phyloP scores from a whole-genome alignment of 2,329 filamentous ascomycete genomes.

The Diaporthe citrichinensis region DNA sequence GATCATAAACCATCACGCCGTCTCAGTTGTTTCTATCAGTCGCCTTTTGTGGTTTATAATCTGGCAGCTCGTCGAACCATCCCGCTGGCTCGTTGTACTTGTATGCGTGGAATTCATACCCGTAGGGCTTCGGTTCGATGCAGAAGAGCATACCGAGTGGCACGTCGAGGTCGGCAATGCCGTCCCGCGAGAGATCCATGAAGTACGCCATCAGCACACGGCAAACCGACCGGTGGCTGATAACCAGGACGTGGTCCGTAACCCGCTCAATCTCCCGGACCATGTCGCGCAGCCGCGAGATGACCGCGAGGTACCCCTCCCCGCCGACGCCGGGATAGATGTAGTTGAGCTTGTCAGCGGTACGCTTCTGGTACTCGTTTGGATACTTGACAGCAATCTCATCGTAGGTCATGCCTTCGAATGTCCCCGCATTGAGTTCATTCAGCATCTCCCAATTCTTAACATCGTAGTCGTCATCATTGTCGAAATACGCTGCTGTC shows the following conservation, averaged over 20 bases:
- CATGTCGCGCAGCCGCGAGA: constrained; percentile 93
- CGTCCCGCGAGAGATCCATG: constrained; percentile 88
- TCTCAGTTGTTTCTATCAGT: constrained; percentile 55
- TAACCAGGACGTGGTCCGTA: constrained; percentile 93
- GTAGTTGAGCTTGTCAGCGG: constrained; percentile 91
- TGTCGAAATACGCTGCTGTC: constrained; percentile 77
- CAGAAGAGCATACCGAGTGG: constrained; percentile 94
- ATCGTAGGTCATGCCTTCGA: constrained; percentile 95
- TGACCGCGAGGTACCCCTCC: constrained; percentile 96
- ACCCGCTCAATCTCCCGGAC: constrained; percentile 98
- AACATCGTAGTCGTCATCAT: constrained; percentile 76
- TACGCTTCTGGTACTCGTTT: constrained; percentile 85
- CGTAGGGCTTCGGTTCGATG: constrained; percentile 97
- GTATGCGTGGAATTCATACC: constrained; percentile 97
- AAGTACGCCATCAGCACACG: constrained; percentile 97
- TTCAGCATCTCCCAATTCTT: constrained; percentile 93
- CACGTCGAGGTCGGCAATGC: constrained; percentile 95
- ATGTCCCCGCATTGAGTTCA: constrained; percentile 91
- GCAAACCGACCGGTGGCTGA: constrained; percentile 92
- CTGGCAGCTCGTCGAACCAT: constrained; percentile 88
- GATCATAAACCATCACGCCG: constrained; percentile 1
- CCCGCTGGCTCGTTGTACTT: constrained; percentile 83
- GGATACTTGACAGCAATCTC: constrained; percentile 86
- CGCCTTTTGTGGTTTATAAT: constrained; percentile 81
- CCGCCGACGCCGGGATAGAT: constrained; percentile 96